Evolutionary conservation across 176 grass and related monocot species (phyloP), one percentile per base, ranked within the genome.

Genomic region (Panicum miliaceum): DNA sequence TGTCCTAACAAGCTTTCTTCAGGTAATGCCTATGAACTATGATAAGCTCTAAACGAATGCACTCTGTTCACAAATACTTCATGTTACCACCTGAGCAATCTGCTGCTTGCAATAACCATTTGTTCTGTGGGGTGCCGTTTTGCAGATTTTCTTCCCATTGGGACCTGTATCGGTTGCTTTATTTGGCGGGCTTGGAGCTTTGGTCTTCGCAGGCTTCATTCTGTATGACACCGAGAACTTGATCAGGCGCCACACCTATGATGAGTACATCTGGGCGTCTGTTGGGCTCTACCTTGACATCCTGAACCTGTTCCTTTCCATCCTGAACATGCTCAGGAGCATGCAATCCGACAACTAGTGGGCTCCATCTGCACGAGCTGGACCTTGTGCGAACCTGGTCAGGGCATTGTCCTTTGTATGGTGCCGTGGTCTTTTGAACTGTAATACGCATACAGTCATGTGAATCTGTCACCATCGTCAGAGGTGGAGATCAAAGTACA

Each of bases 261-360:
- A 99, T 15, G 96, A 99, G 63, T 99, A 99, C 87, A 99, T 99
- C 29, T 96, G 96, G 96, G 96, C 96, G 11, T 99, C 96, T 3
- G 88, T 99, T 47, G 93, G 90, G 57, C 96, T 99, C 38, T 99
- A 99, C 88, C 93, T 99, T 11, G 96, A 99, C 86, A 96, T 99
- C 71, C 96, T 99, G 64, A 99, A 99, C 46, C 78, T 99, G 50
- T 99, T 99, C 83, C 87, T 99, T 59, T 72, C 86, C 46, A 90
- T 99, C 75, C 88, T 99, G 25, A 95, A 96, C 85, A 92, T 99
- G 86, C 84, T 99, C 73, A 91, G 81, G 71, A 92, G 85, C 65
- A 82, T 94, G 85, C 93, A 99, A 77, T 90, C 88, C 22, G 93
- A 96, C 46, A 92, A 84, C 61, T 94, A 93, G 85, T 50, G 54